A percentile compares a stretch with the other conserved stretches of the same genome.
Conservation (phyloP, 306 rosid species). For the Gastrolobium villosum region DNA sequence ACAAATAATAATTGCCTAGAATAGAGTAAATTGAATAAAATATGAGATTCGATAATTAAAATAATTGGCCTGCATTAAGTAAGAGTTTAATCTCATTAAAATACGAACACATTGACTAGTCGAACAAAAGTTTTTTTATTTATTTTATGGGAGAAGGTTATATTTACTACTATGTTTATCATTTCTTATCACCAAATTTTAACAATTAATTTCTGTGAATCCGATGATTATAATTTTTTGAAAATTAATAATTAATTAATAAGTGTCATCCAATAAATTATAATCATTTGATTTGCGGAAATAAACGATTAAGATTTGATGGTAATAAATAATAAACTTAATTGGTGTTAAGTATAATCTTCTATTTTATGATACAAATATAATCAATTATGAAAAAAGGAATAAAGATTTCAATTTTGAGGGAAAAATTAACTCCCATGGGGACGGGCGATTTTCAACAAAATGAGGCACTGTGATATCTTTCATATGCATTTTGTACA, state of each 20-base stretch:
- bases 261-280: too few relatives aligned
- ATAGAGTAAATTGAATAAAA: background rate
- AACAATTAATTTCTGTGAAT: too few relatives aligned
- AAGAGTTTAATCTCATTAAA: background rate
- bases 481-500: background rate
- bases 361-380: background rate
- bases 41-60: slow-evolving; percentile 2
- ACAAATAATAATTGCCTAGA: background rate
- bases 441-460: background rate
- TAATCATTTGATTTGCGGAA: too few relatives aligned
- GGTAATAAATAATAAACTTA: too few relatives aligned
- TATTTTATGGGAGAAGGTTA: too few relatives aligned
- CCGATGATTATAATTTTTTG: too few relatives aligned
- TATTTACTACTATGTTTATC: too few relatives aligned
- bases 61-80: background rate
- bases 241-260: too few relatives aligned
- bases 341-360: too few relatives aligned
- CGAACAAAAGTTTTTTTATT: too few relatives aligned
- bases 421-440: background rate
- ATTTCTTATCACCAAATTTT: too few relatives aligned
- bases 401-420: background rate
- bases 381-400: background rate
- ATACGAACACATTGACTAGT: background rate
- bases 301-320: too few relatives aligned
- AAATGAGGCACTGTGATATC: background rate